These are phyloP conservation scores for Coix lacrymajobi DNA, from an alignment of 176 grass and related monocot species.

Conservation along the genomic window DNA sequence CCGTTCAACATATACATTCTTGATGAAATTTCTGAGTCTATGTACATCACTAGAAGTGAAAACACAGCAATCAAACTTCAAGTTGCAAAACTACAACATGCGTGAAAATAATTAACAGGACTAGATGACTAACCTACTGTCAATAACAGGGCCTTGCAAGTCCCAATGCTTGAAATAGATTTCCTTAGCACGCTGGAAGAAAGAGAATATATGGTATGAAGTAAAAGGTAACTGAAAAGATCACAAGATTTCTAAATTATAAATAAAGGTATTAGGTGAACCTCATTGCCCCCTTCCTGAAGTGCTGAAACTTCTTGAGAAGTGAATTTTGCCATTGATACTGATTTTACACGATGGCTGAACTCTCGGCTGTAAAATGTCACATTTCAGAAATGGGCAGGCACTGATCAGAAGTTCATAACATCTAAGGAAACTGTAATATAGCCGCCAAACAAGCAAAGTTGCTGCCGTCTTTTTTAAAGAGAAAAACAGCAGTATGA, in stretches of 20 bases:
- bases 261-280: neutral
- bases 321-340: slow-evolving; percentile 72
- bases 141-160: slow-evolving; percentile 37
- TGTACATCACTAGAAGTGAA: slow-evolving; percentile 44
- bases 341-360: slow-evolving; percentile 68
- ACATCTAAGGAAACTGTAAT: neutral
- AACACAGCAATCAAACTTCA: slow-evolving; percentile 17
- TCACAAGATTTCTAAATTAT: neutral
- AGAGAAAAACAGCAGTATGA: neutral
- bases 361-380: slow-evolving; percentile 51
- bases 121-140: slow-evolving; percentile 46
- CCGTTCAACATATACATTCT: slow-evolving; percentile 50
- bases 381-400: neutral
- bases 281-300: slow-evolving; percentile 69
- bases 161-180: slow-evolving; percentile 78
- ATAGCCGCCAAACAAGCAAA: neutral
- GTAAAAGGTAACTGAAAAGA: neutral
- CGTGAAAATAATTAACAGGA: slow-evolving; percentile 6
- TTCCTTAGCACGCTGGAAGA: slow-evolving; percentile 42
- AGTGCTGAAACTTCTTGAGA: slow-evolving; percentile 56
- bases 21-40: slow-evolving; percentile 64
- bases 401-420: neutral
- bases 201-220: neutral
- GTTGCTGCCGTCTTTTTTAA: neutral
- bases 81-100: slow-evolving; percentile 2